phyloP scores from a whole-genome alignment of 257 asterid species.

The Lycium barbarum region DNA sequence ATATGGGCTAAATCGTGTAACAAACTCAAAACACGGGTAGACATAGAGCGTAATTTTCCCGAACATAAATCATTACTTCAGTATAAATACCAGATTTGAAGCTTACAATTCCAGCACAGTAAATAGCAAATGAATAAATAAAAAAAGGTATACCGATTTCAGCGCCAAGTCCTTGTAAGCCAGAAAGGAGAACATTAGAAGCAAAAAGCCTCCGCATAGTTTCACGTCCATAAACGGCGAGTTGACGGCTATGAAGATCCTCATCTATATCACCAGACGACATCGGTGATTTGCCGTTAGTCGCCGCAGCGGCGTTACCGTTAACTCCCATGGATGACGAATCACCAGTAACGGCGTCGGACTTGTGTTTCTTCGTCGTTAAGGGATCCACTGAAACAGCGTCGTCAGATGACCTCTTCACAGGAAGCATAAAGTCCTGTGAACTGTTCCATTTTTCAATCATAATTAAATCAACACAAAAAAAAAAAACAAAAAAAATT shows the following conservation, averaged over 20 bases:
- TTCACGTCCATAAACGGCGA: conserved; percentile 46
- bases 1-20: too few relatives aligned
- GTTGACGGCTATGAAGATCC: conserved; percentile 41
- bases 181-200: conserved; percentile 53
- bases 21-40: too few relatives aligned
- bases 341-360: conserved; percentile 29
- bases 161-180: conserved; percentile 57
- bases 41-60: too few relatives aligned
- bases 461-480: conserved; percentile 1
- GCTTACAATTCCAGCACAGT: neutral
- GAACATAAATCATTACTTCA: neutral
- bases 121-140: conserved; percentile 11
- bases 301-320: neutral
- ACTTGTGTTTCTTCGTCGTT: conserved; percentile 34
- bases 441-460: conserved; percentile 41
- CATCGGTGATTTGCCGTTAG: conserved; percentile 25
- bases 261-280: conserved; percentile 25
- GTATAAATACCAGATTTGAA: neutral
- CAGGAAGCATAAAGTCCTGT: conserved; percentile 46
- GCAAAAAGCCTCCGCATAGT: conserved; percentile 56
- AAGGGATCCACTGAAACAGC: conserved; percentile 24
- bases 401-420: conserved; percentile 36
- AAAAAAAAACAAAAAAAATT: neutral
- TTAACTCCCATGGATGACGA: conserved; percentile 38
- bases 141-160: conserved; percentile 43